Evolutionary conservation across 179 eudicot genomes (phyloP).

Genomic region (Silene noctiflora): DNA sequence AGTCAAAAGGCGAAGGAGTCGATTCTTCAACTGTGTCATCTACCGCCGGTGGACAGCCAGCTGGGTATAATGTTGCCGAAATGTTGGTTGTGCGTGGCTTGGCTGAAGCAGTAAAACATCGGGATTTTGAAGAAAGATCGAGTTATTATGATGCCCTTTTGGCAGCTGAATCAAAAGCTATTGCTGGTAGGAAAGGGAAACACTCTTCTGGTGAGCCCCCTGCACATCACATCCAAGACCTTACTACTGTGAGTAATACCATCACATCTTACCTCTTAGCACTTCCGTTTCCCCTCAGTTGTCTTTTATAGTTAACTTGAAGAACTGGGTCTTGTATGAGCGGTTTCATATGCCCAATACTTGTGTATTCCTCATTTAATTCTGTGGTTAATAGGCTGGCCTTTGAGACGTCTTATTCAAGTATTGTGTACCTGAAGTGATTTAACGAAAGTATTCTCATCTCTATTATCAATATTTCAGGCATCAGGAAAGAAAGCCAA

Average conservation of each 20-base stretch:
- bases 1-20: conserved; percentile 57
- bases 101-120: conserved; percentile 68
- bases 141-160: conserved; percentile 81
- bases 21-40: conserved; percentile 44
- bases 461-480: conserved; percentile 30
- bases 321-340: background rate
- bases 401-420: background rate
- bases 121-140: conserved; percentile 93
- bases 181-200: conserved; percentile 62
- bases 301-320: background rate
- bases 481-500: conserved; percentile 76
- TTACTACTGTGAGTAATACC: conserved; percentile 57
- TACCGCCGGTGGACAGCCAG: conserved; percentile 46
- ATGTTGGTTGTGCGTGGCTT: conserved; percentile 76
- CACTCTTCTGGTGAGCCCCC: conserved; percentile 74
- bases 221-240: conserved; percentile 66
- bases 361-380: too few relatives aligned
- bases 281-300: background rate
- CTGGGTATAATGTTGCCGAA: conserved; percentile 77
- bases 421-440: background rate
- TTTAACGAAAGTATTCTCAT: conserved; percentile 1
- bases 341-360: background rate
- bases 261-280: background rate
- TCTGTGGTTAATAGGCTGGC: background rate
- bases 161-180: conserved; percentile 84